Evolutionary conservation across 148 eudicot genomes (phyloP).

Genomic region (Fagopyrum homotropicum): DNA sequence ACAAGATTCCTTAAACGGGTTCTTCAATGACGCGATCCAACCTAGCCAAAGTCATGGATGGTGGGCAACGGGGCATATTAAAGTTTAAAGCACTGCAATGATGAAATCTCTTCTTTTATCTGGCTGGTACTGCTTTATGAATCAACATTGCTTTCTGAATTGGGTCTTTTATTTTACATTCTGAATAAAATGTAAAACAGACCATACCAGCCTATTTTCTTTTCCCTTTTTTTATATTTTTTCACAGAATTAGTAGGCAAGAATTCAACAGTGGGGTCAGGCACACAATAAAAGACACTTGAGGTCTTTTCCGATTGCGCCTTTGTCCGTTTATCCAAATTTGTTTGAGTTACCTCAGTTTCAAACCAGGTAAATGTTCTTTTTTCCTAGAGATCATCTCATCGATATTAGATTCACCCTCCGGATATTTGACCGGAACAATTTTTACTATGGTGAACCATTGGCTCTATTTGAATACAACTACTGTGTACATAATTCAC

Average conservation of each 20-base stretch:
- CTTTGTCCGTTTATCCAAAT: neutral
- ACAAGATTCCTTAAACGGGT: neutral
- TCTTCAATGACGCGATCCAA: neutral
- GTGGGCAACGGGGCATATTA: neutral
- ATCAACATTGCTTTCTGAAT: constrained; percentile 10
- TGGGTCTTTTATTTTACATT: constrained; percentile 6
- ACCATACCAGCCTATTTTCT: constrained; percentile 4
- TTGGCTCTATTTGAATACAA: neutral
- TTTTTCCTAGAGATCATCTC: neutral
- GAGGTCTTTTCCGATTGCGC: constrained; percentile 8
- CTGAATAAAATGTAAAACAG: constrained; percentile 8
- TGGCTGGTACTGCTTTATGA: constrained; percentile 11
- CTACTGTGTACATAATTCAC: neutral
- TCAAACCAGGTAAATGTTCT: neutral
- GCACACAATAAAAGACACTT: constrained; percentile 8
- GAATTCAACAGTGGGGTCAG: constrained; percentile 61
- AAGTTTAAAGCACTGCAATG: neutral
- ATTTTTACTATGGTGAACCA: neutral
- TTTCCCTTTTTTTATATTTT: constrained; percentile 7
- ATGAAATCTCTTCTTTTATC: constrained; percentile 3
- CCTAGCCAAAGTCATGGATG: neutral
- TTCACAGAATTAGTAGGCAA: constrained; percentile 48
- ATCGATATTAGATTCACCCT: neutral
- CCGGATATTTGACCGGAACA: neutral
- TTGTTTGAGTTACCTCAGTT: neutral